Base-by-base conservation (phyloP, 176 grass and related monocot species). In the bread wheat (Triticum aestivum) region DNA sequence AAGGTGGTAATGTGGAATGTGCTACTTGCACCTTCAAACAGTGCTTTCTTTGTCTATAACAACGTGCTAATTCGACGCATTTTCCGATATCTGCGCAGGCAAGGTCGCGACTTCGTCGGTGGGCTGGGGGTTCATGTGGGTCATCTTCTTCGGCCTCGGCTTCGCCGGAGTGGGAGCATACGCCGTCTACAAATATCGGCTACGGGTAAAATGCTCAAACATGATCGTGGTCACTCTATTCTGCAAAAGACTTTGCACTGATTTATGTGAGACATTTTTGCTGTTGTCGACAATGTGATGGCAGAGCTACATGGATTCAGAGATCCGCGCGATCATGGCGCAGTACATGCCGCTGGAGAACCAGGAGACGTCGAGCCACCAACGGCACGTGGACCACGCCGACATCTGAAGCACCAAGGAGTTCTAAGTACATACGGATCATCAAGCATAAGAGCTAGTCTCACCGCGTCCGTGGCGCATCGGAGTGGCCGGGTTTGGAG, bases 221-320 rank as follows among this genome's bases (percentile, higher is more conserved):
- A 35, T 32, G 47, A 26, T 63, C 2, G 12, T 3, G 6, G 9
- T 2, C 20, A 77, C 30, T 18, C 24, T 18, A 35, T 51, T 5
- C 5, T 69, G 20, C 77, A 6, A 26, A 79, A 32, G 58, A 1
- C 47, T 41, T 3, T 63, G 0, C 5, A 5, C 9, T 61, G 51
- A 5, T 63, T 42, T 65, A 20, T 14, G 4, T 3, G 18, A 2
- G 35, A 13, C n/a, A n/a, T n/a, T n/a, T n/a, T n/a, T n/a, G n/a
- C n/a, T n/a, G n/a, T n/a, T n/a, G n/a, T n/a, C n/a, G n/a, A n/a
- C n/a, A n/a, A 69, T 86, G 58, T 0, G 11, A 26, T 32, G 20
- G 11, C 88, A 97, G 95, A 91, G 92, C 77, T 97, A 97, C 90
- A 97, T 97, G 95, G 95, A 97, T 84, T 97, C 95, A 51, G 95